Conservation (phyloP, 768 basidiomycete genomes). For the button mushroom (Agaricus bisporus) region DNA sequence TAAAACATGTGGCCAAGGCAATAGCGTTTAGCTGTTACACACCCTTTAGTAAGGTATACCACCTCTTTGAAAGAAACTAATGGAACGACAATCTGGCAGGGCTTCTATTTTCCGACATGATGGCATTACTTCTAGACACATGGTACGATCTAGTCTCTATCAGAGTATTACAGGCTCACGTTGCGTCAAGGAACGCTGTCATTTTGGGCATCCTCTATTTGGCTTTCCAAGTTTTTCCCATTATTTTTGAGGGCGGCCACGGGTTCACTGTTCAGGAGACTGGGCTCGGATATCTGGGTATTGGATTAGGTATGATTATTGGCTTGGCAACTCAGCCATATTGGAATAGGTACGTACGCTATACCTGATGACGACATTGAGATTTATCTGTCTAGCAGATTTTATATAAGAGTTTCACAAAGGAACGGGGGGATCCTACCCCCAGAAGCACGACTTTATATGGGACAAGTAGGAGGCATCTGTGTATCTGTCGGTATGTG, state of each 20-base stretch:
- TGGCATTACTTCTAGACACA: slow-evolving; percentile 3
- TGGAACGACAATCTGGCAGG: not conserved
- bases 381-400: slow-evolving; percentile 18
- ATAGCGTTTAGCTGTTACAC: slow-evolving; percentile 56
- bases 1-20: slow-evolving; percentile 31
- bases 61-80: not conserved
- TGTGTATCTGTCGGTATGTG: slow-evolving; percentile 53
- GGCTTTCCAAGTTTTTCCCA: slow-evolving; percentile 55
- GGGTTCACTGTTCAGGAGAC: slow-evolving; percentile 44
- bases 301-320: slow-evolving; percentile 49
- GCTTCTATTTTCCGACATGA: not conserved
- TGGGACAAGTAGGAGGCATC: slow-evolving; percentile 65
- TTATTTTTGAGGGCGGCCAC: slow-evolving; percentile 42
- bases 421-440: slow-evolving; percentile 44
- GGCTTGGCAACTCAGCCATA: slow-evolving; percentile 47
- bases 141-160: not conserved
- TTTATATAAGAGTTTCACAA: slow-evolving; percentile 28
- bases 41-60: slow-evolving; percentile 57
- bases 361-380: not conserved
- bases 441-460: slow-evolving; percentile 59
- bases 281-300: slow-evolving; percentile 55
- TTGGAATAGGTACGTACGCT: slow-evolving; percentile 44
- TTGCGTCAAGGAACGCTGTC: not conserved
- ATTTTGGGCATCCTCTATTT: slow-evolving; percentile 39
- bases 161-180: not conserved